A percentile compares a stretch with the other conserved stretches of the same genome.
phyloP scores from a whole-genome alignment of 2,329 filamentous ascomycete species.

The Balansia obtecta region DNA sequence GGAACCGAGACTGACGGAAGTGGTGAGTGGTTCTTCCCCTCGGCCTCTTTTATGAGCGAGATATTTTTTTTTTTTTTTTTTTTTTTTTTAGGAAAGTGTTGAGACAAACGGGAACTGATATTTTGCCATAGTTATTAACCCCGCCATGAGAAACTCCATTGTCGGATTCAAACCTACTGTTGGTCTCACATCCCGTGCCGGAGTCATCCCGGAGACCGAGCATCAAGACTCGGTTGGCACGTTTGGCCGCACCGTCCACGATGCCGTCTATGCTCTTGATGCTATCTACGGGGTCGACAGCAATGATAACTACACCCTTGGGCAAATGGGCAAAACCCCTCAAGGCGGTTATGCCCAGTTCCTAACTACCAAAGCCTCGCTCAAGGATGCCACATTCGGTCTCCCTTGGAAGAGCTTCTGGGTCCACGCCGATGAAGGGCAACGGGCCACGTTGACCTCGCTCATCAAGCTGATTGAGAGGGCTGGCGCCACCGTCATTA shows the following conservation, averaged over 20 bases:
- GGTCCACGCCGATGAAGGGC: slow-evolving; percentile 43
- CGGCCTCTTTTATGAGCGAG: background rate
- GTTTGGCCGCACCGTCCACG: slow-evolving; percentile 55
- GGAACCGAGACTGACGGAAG: slow-evolving; percentile 66
- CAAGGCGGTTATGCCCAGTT: slow-evolving; percentile 43
- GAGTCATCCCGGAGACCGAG: slow-evolving; percentile 51
- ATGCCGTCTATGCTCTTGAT: slow-evolving; percentile 54
- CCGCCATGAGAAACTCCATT: slow-evolving; percentile 54
- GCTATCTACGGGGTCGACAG: slow-evolving; percentile 53
- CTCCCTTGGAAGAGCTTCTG: slow-evolving; percentile 63
- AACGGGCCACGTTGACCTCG: slow-evolving; percentile 37
- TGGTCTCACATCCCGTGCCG: slow-evolving; percentile 53
- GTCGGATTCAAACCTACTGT: slow-evolving; percentile 70
- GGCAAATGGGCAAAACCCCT: slow-evolving; percentile 43
- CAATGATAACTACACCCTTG: slow-evolving; percentile 53
- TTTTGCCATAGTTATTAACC: slow-evolving; percentile 47
- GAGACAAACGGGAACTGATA: background rate
- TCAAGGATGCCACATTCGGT: slow-evolving; percentile 53
- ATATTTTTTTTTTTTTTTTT: too few relatives aligned
- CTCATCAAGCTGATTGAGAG: slow-evolving; percentile 38
- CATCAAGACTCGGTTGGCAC: slow-evolving; percentile 59
- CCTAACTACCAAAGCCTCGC: slow-evolving; percentile 37
- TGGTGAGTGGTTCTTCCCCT: slow-evolving; percentile 21
- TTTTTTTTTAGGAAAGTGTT: too few relatives aligned
- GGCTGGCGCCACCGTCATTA: slow-evolving; percentile 55